A percentile compares a stretch with the other conserved stretches of the same genome.
These are phyloP conservation scores for Sicyos baderoa DNA, from an alignment of 306 rosid genomes.

Conservation along the genomic window DNA sequence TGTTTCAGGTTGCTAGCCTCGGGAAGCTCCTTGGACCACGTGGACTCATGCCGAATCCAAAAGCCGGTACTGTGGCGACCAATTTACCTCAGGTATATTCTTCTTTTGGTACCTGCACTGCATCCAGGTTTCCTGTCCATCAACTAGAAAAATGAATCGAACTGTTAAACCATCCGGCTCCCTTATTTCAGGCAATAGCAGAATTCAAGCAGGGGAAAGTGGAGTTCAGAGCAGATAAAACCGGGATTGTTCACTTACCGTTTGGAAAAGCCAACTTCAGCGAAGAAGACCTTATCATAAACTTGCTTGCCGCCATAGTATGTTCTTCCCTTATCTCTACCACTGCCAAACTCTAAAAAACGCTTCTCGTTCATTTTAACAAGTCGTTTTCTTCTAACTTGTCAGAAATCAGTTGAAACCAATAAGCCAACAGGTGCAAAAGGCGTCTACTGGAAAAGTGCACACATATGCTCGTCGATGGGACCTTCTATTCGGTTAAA, in stretches of 20 bases:
- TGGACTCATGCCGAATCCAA: slow-evolving; percentile 99
- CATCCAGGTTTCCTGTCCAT: neutral
- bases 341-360: neutral
- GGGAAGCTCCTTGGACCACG: slow-evolving; percentile 98
- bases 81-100: slow-evolving; percentile 74
- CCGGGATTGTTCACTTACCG: slow-evolving; percentile 92
- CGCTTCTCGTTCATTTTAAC: neutral
- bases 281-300: slow-evolving; percentile 74
- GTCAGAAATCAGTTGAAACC: slow-evolving; percentile 81
- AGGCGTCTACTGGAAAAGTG: slow-evolving; percentile 97
- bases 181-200: slow-evolving; percentile 59
- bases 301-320: slow-evolving; percentile 80
- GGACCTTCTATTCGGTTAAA: slow-evolving; percentile 88
- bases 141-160: neutral
- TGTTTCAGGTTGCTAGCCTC: slow-evolving; percentile 77
- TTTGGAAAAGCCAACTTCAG: slow-evolving; percentile 78
- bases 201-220: slow-evolving; percentile 98
- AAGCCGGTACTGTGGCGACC: slow-evolving; percentile 92
- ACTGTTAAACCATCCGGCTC: neutral
- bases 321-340: slow-evolving; percentile 24
- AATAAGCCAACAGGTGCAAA: slow-evolving; percentile 93
- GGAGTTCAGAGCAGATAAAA: slow-evolving; percentile 91
- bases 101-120: neutral
- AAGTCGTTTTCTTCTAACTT: slow-evolving; percentile 21
- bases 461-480: slow-evolving; percentile 90